These are phyloP conservation scores for Aplosporella prunicola DNA, from an alignment of 2,329 filamentous ascomycete species.

Conservation along the genomic window DNA sequence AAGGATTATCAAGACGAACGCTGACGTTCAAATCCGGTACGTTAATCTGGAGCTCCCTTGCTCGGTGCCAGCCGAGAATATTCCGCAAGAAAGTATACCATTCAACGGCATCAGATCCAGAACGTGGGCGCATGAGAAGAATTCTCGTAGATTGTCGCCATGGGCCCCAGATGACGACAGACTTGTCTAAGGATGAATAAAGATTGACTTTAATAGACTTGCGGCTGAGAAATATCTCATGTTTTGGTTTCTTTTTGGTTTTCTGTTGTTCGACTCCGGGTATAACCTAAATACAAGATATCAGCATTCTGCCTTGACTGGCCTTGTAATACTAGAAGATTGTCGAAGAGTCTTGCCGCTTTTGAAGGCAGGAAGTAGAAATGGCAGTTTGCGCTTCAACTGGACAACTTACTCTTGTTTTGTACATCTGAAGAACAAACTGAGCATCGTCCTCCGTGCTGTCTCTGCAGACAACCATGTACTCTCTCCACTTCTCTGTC, in stretches of 20 bases:
- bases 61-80: constrained; percentile 49
- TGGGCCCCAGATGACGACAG: constrained; percentile 53
- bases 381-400: too few relatives aligned
- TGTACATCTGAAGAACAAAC: constrained; percentile 51
- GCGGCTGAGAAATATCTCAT: constrained; percentile 47
- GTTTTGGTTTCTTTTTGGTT: constrained; percentile 45
- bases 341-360: too few relatives aligned
- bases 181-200: constrained; percentile 58
- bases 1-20: constrained; percentile 51
- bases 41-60: constrained; percentile 48
- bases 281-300: constrained; percentile 45
- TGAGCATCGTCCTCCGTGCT: constrained; percentile 45
- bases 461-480: constrained; percentile 51
- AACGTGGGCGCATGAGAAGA: constrained; percentile 53
- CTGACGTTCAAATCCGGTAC: constrained; percentile 55
- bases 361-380: too few relatives aligned
- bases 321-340: too few relatives aligned
- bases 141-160: constrained; percentile 47
- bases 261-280: constrained; percentile 47
- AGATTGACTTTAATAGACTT: constrained; percentile 50
- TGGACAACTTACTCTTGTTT: constrained; percentile 39
- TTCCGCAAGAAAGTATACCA: constrained; percentile 59
- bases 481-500: constrained; percentile 58
- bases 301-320: too few relatives aligned
- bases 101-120: constrained; percentile 52